Evolutionary conservation across 495 filamentous ascomycete species (phyloP).

Genomic region (Daldinia concentrica): DNA sequence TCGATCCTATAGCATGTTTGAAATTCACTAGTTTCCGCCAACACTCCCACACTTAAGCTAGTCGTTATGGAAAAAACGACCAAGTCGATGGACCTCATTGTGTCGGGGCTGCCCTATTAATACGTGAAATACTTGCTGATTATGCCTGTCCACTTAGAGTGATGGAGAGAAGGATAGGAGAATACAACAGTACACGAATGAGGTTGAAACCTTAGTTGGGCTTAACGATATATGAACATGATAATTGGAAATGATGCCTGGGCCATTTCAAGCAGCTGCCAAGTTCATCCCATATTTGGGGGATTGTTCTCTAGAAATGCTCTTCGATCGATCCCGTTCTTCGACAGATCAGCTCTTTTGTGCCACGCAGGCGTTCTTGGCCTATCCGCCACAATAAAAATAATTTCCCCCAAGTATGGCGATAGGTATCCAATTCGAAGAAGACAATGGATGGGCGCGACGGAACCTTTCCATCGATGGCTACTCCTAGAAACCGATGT

Average conservation of each 20-base stretch:
- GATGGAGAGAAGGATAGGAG: not conserved
- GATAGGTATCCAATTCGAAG: too few species aligned
- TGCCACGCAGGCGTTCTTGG: too few species aligned
- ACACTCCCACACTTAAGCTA: not conserved
- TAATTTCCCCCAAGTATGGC: too few species aligned
- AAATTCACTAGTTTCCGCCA: constrained; percentile 5
- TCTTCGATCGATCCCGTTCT: too few species aligned
- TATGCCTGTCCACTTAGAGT: not conserved
- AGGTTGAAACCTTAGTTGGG: not conserved
- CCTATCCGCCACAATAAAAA: too few species aligned
- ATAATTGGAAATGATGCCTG: not conserved
- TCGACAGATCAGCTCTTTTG: too few species aligned
- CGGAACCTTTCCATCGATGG: too few species aligned
- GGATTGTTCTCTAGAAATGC: too few species aligned
- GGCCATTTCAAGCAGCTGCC: too few species aligned
- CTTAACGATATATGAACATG: not conserved
- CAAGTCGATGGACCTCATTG: not conserved
- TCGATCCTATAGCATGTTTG: constrained; percentile 24
- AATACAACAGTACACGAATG: not conserved
- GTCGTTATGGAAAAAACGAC: not conserved
- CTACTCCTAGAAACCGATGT: too few species aligned
- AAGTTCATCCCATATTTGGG: too few species aligned
- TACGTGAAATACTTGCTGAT: not conserved
- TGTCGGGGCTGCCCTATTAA: not conserved
- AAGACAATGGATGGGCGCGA: too few species aligned